Evolutionary conservation across 2,329 filamentous ascomycete genomes (phyloP).

Genomic region (Trichoderma brevicompactum): DNA sequence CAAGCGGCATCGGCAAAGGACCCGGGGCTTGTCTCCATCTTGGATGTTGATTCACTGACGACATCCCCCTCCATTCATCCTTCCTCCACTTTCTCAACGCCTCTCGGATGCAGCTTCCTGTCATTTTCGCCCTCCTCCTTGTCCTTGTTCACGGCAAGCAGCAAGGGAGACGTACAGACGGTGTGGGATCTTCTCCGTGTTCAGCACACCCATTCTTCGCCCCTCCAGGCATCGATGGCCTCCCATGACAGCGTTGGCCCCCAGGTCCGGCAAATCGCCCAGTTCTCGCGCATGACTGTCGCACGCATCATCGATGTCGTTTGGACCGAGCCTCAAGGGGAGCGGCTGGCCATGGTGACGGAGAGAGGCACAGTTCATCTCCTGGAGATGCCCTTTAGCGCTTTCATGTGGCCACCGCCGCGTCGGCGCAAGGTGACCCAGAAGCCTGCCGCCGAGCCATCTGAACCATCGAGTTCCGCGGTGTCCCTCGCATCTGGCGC

Average conservation of each 20-base stretch:
- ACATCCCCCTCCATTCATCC: constrained; percentile 61
- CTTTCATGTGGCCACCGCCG: constrained; percentile 85
- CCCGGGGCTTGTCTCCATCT: constrained; percentile 73
- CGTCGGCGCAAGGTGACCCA: constrained; percentile 53
- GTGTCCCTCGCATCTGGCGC: constrained; percentile 73
- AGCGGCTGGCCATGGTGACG: constrained; percentile 86
- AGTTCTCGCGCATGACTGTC: constrained; percentile 89
- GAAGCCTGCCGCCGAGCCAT: constrained; percentile 51
- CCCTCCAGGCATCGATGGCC: constrained; percentile 55
- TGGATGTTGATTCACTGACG: constrained; percentile 68
- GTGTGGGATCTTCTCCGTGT: constrained; percentile 78
- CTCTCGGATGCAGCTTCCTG: constrained; percentile 78
- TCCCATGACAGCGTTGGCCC: constrained; percentile 55
- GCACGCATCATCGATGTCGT: constrained; percentile 88
- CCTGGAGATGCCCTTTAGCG: constrained; percentile 80
- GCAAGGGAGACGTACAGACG: constrained; percentile 80
- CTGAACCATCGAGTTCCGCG: constrained; percentile 58
- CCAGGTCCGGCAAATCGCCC: constrained; percentile 79
- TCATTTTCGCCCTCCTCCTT: constrained; percentile 77
- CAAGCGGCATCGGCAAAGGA: constrained; percentile 62
- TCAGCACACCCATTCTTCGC: constrained; percentile 65
- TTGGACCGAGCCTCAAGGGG: constrained; percentile 81
- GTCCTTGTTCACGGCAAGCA: constrained; percentile 77
- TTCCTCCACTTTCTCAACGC: constrained; percentile 70
- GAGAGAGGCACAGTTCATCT: constrained; percentile 95